phyloP scores from a whole-genome alignment of 1,284 basidiomycete genomes.

The Mycena citricolor region DNA sequence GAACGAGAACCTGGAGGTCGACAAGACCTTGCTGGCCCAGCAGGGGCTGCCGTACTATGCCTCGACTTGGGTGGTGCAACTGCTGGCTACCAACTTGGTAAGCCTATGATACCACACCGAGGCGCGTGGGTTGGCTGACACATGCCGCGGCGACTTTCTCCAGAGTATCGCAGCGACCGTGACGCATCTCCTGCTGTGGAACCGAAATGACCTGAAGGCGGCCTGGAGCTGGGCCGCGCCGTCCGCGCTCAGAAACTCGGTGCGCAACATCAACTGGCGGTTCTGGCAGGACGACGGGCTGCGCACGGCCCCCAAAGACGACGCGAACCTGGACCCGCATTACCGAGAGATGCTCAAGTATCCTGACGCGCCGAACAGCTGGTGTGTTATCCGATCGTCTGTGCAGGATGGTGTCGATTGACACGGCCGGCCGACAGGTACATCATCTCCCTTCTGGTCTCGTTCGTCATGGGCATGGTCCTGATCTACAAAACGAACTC shows the following conservation, averaged over 20 bases:
- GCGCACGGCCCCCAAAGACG: slow-evolving; percentile 29
- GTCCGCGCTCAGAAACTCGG: slow-evolving; percentile 33
- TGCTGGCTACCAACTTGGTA: slow-evolving; percentile 37
- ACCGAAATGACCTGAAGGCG: slow-evolving; percentile 39
- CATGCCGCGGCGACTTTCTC: no score
- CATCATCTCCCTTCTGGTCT: slow-evolving; percentile 35
- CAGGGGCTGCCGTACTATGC: slow-evolving; percentile 41
- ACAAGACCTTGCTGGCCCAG: slow-evolving; percentile 40
- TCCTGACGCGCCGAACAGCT: slow-evolving; percentile 46
- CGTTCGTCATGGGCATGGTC: slow-evolving; percentile 42
- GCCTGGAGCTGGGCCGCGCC: slow-evolving; percentile 46
- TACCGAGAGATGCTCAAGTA: slow-evolving; percentile 43
- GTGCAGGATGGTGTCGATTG: neutral
- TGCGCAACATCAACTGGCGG: slow-evolving; percentile 38
- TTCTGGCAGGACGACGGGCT: slow-evolving; percentile 47
- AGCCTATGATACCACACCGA: no score
- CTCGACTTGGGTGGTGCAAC: slow-evolving; percentile 40
- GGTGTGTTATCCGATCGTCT: slow-evolving; percentile 33
- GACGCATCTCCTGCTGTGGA: slow-evolving; percentile 54
- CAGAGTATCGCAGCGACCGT: slow-evolving; percentile 46
- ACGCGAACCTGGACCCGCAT: slow-evolving; percentile 46
- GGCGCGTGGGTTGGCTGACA: no score
- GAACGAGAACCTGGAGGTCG: slow-evolving; percentile 47
- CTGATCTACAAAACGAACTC: slow-evolving; percentile 50
- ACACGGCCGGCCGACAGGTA: slow-evolving; percentile 14